Conservation (phyloP, 305 asterid species). For the Fraxinus dipetala region DNA sequence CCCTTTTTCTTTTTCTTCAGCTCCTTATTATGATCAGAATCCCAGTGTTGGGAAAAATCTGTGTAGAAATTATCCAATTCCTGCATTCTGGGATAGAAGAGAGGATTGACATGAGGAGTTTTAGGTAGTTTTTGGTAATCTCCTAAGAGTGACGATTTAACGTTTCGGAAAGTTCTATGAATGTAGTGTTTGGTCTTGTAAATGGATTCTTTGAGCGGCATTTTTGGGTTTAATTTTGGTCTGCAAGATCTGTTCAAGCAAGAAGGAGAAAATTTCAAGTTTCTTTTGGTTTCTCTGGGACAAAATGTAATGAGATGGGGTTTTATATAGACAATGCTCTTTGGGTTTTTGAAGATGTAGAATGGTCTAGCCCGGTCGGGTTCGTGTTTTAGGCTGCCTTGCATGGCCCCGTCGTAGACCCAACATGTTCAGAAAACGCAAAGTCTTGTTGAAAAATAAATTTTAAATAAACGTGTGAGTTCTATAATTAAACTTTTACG, state of each 20-base stretch:
- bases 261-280: background rate
- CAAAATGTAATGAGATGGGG: background rate
- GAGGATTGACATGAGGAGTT: conserved; percentile 32
- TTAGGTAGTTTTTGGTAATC: conserved; percentile 44
- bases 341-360: background rate
- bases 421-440: background rate
- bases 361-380: background rate
- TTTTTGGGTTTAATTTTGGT: conserved; percentile 34
- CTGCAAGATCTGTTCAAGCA: conserved; percentile 6
- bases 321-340: background rate
- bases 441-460: background rate
- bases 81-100: conserved; percentile 33
- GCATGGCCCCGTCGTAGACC: background rate
- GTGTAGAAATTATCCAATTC: conserved; percentile 42
- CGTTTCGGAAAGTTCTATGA: conserved; percentile 36
- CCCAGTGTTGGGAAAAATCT: conserved; percentile 33
- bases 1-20: conserved; percentile 21
- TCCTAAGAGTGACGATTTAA: conserved; percentile 38
- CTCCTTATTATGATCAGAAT: conserved; percentile 13
- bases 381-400: background rate
- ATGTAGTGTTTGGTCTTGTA: conserved; percentile 42
- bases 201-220: conserved; percentile 41
- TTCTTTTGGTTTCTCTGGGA: background rate
- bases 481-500: too few relatives aligned
- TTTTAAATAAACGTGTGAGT: background rate